phyloP scores from a whole-genome alignment of 495 filamentous ascomycete genomes.

The Talaromyces ruber region DNA sequence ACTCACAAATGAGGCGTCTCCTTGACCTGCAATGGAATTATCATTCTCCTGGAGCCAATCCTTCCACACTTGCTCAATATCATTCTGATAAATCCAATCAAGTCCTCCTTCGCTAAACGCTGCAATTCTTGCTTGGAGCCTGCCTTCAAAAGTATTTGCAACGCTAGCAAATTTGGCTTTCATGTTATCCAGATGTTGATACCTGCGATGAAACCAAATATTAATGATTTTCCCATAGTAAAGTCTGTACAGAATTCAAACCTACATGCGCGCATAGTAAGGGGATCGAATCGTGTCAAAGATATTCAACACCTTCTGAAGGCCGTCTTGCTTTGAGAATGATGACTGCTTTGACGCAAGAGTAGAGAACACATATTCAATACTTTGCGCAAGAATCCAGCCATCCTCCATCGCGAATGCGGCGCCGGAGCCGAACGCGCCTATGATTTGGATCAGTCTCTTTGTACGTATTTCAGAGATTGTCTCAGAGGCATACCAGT shows the following conservation, averaged over 20 bases:
- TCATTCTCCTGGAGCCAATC: slow-evolving; percentile 7
- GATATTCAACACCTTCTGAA: slow-evolving; percentile 25
- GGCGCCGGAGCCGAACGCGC: slow-evolving; percentile 38
- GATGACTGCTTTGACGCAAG: neutral
- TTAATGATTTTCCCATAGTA: no score
- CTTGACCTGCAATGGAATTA: neutral
- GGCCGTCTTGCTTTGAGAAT: neutral
- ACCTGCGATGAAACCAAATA: no score
- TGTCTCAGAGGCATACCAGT: slow-evolving; percentile 16
- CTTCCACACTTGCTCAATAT: slow-evolving; percentile 33
- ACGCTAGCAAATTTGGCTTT: slow-evolving; percentile 8
- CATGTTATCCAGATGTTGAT: slow-evolving; percentile 23
- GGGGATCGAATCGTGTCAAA: slow-evolving; percentile 36
- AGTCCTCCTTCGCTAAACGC: slow-evolving; percentile 9
- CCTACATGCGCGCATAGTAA: slow-evolving; percentile 24
- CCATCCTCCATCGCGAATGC: slow-evolving; percentile 44
- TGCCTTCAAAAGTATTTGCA: neutral
- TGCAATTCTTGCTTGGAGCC: slow-evolving; percentile 10
- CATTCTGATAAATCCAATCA: slow-evolving; percentile 37
- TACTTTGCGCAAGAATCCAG: slow-evolving; percentile 35
- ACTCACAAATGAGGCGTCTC: neutral
- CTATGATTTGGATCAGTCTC: neutral
- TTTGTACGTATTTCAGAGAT: neutral
- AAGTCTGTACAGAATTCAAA: neutral
- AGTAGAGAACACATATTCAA: slow-evolving; percentile 19